Base-by-base conservation (phyloP, 305 asterid genomes). In the Solanum hybrid region DNA sequence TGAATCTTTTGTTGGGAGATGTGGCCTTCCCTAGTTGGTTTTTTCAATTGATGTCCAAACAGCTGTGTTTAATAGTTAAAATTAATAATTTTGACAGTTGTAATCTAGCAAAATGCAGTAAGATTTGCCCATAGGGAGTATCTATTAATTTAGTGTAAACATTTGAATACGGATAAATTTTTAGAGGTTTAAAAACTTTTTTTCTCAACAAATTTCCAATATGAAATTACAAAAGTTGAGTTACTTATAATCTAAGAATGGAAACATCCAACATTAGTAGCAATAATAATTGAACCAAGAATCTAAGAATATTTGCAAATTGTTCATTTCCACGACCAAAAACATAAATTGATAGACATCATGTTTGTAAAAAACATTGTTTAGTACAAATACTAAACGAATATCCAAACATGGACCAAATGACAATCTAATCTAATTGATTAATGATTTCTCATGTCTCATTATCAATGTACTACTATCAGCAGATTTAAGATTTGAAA, bases 11-110 rank as follows among this genome's bases (percentile, higher is more conserved):
- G 28, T 42, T 46, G 18, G 73, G 39, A 26, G 28, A 18, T 83
- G 87, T 83, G 87, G 73, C 87, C 73, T 83, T 46, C 87, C 87
- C 28, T 83, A 64, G 87, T 64, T 82, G 57, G 39, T 28, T 83
- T 81, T 42, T 80, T 13, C 36, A 26, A 16, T 24, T 42, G 22
- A 81, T 39, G 26, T 81, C 26, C n/a, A 1, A 42, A 42, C 20
- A 46, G 87, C 28, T 46, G 73, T 46, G 28, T 46, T 0, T 82
- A 14, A 40, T 40, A 82, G 71, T 82, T 82, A 82, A 80, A 37
- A n/a, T 80, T 80, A 80, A 82, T 40, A 35, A 35, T 78, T 78
- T 24, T 26, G 87, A 82, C 87, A 26, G 37, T 82, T 40, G 71
- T 42, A 40, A 11, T 82, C 71, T 40, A 82, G 37, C 8, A 16